Evolutionary conservation across 2,329 filamentous ascomycete species (phyloP), one percentile per base, ranked within the genome.

Genomic region (Diaporthe sp.): DNA sequence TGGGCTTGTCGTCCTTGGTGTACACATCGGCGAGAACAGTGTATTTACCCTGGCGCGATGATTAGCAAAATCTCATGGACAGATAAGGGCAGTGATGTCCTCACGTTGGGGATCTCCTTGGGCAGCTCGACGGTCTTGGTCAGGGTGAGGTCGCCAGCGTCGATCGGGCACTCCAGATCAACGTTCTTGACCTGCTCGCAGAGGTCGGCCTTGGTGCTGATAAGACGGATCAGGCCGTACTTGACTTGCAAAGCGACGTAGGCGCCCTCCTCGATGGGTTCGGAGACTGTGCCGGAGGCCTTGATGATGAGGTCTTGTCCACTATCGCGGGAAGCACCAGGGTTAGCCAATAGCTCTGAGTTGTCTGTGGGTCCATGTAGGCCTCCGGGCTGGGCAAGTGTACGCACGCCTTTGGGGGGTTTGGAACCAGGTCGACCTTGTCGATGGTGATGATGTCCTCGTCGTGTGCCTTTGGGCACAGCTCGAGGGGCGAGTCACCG

Each of bases 141-240:
- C 79, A 99, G 86, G 51, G 86, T 87, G 82, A 95, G 88, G 31
- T 92, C 86, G 76, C 96, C 96, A 86, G 94, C 91, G 85, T 98
- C 88, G 76, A 99, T 90, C 67, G 97, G 97, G 85, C 97, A 99
- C 80, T 94, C 87, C 75, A 98, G 88, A 80, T 98, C 95, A 60
- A 98, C 95, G 79, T 98, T 95, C 83, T 90, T 88, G 79, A 98
- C 91, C 84, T 98, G 93, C 76, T 98, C 94, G 88, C 97, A 99
- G 51, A 98, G 90, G 82, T 98, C 94, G 81, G 93, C 92, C 79
- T 89, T 90, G 79, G 94, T 94, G 84, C 91, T 94, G 84, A 99
- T 92, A 78, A 99, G 90, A 73, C 92, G 94, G 84, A 99, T 98
- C 79, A 98, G 89, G 76, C 96, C 96, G 84, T 98, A 98, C 87